Base-by-base conservation (phyloP, 2,329 filamentous ascomycete genomes). In the Metarhizium anisopliae region DNA sequence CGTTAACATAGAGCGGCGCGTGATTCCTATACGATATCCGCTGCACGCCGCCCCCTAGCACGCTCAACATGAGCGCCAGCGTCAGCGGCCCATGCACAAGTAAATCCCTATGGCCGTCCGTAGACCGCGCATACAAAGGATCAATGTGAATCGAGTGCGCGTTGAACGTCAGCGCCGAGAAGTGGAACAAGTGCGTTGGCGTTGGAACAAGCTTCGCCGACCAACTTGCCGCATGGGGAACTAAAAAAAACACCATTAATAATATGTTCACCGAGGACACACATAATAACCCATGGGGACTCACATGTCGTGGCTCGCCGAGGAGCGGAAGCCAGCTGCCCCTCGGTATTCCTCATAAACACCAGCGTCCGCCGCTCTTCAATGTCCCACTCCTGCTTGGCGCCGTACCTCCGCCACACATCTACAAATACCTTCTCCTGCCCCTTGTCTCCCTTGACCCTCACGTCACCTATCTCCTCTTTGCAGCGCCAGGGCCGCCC, bases 81-180 rank as follows among this genome's bases (percentile, higher is more conserved):
- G 83, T 84, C 54, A 99, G 74, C 1, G 94, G 93, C 0, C 94
- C 94, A 65, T 97, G 94, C 55, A 97, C 89, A 16, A 97, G 78
- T 30, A 90, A 75, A 58, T 85, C 81, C 5, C 78, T 78, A 67
- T 95, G 85, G 11, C 88, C 88, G 69, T 97, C 94, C 13, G 85
- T 74, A 13, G 81, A 74, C 43, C 79, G 79, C 53, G 84, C 85
- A 71, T 90, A 95, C 47, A 78, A 66, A 1, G 78, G 80, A 68
- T 96, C 89, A 25, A 95, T 78, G 72, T 99, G 94, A 62, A 99
- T 96, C 16, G 81, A 78, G 71, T 99, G 94, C 1, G 90, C 90
- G 70, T 99, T 99, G 76, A 90, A 92, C 2, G 89, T 93, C 38
- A 99, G 81, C 0, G 91, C 91, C 20, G 88, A 94, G 76, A 93